A percentile compares a stretch with the other conserved stretches of the same genome.
Evolutionary conservation across 441 rosid species (phyloP).

Genomic region (Gossypium trilobum): DNA sequence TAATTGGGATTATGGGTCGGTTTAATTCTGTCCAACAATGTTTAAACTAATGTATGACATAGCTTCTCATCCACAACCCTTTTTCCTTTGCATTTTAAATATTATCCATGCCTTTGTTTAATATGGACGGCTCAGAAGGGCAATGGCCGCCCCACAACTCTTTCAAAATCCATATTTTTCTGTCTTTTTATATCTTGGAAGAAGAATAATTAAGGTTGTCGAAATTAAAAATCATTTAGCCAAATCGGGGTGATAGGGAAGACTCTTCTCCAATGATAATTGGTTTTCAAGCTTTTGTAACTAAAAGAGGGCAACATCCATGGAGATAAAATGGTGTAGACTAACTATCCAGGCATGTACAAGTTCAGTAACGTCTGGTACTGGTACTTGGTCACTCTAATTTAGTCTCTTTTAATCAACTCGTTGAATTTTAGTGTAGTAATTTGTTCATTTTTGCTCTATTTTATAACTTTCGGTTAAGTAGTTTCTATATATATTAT

Average conservation of each 20-base stretch:
- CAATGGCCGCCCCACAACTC: not conserved
- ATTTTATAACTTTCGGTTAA: too few relatives aligned
- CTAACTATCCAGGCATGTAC: not conserved
- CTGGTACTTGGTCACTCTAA: not conserved
- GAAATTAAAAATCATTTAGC: not conserved
- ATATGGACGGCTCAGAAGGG: constrained; percentile 18
- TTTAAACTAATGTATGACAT: constrained; percentile 7
- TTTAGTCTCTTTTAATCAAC: too few relatives aligned
- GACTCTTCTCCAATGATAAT: not conserved
- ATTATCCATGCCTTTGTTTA: constrained; percentile 13
- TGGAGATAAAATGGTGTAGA: not conserved
- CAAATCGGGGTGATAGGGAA: not conserved
- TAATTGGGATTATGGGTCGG: not conserved
- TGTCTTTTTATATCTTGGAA: not conserved
- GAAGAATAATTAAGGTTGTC: constrained; percentile 8
- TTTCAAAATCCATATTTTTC: not conserved
- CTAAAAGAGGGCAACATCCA: not conserved
- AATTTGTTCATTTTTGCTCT: too few relatives aligned
- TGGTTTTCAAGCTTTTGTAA: not conserved
- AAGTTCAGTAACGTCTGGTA: not conserved
- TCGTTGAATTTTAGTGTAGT: too few relatives aligned
- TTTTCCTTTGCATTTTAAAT: not conserved
- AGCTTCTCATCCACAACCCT: not conserved
- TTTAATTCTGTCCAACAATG: constrained; percentile 18
- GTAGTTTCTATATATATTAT: too few relatives aligned